These are phyloP conservation scores for Xylaria bambusicola DNA, from an alignment of 495 filamentous ascomycete species.

Conservation along the genomic window DNA sequence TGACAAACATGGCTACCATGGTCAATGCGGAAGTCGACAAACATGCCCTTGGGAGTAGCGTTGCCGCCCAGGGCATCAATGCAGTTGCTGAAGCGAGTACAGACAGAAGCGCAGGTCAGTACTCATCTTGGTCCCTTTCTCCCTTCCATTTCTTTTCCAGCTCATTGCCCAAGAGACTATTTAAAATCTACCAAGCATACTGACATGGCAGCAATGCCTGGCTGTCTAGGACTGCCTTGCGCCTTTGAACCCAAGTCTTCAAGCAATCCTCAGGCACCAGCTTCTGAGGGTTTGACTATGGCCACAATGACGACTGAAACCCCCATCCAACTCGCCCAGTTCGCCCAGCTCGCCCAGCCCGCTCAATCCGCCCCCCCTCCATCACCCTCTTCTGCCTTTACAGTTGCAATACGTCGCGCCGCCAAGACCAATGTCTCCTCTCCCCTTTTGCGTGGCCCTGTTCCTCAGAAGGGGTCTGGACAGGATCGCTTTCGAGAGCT, in stretches of 20 bases:
- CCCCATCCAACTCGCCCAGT: background rate
- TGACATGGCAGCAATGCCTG: constrained; percentile 4
- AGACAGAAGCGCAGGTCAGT: constrained; percentile 2
- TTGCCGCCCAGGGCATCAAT: background rate
- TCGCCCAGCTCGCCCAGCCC: background rate
- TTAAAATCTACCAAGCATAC: too few species aligned
- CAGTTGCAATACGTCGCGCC: background rate
- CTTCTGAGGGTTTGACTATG: background rate
- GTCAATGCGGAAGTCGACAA: background rate
- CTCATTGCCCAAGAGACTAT: too few species aligned
- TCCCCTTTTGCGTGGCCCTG: constrained; percentile 9
- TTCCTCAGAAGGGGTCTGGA: constrained; percentile 18
- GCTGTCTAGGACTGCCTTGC: constrained; percentile 1
- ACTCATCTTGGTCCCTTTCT: background rate
- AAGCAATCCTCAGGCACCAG: constrained; percentile 7
- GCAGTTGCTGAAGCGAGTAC: background rate
- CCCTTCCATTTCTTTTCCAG: too few species aligned
- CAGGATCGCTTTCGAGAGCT: constrained; percentile 21
- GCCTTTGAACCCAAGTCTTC: background rate
- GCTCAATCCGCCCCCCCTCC: background rate
- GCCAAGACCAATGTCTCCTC: background rate
- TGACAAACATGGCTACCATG: background rate
- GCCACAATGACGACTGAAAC: background rate
- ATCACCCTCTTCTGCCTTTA: background rate
- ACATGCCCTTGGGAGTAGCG: background rate